Evolutionary conservation across 148 eudicot species (phyloP), one percentile per base, ranked within the genome.

Genomic region (Euryodendron excelsum): DNA sequence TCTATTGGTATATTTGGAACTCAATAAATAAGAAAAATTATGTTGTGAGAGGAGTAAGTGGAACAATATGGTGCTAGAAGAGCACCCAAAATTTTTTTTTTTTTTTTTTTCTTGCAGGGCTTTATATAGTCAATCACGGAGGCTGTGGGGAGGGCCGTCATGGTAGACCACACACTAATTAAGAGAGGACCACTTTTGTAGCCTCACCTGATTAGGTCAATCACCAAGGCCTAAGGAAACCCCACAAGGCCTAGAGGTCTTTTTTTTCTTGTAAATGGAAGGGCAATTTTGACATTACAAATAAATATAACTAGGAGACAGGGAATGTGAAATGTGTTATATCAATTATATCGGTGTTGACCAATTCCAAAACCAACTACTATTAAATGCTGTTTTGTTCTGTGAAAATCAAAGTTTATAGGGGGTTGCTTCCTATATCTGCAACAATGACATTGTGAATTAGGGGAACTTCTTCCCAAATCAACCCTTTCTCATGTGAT

Each of bases 401-500:
- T 65, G 33, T 14, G 47, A 53, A 17, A 25, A 36, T 59, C 11
- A 74, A 23, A 23, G 11, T 60, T 15, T 56, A 41, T 11, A 59
- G 53, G 37, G 21, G 66, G 67, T 74, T 74, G 34, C 77, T 74
- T 74, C 10, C n/a, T 39, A 37, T 59, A 17, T 37, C 52, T 58
- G 77, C 77, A 60, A 59, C 77, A 60, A 60, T 28, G 77, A 74
- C 77, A 36, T 74, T n/a, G n/a, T n/a, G n/a, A n/a, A n/a, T n/a
- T n/a, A n/a, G n/a, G n/a, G n/a, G n/a, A n/a, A n/a, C n/a, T n/a
- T n/a, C n/a, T n/a, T n/a, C n/a, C n/a, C n/a, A n/a, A n/a, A n/a
- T n/a, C n/a, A n/a, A n/a, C n/a, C n/a, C n/a, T n/a, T n/a, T n/a
- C n/a, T n/a, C n/a, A n/a, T n/a, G n/a, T n/a, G n/a, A n/a, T n/a